Percentiles rank a stretch among this genome's conserved stretches.
These are phyloP conservation scores for Yarrowia sp. DNA, from an alignment of 805 yeast genomes.

Conservation along the genomic window DNA sequence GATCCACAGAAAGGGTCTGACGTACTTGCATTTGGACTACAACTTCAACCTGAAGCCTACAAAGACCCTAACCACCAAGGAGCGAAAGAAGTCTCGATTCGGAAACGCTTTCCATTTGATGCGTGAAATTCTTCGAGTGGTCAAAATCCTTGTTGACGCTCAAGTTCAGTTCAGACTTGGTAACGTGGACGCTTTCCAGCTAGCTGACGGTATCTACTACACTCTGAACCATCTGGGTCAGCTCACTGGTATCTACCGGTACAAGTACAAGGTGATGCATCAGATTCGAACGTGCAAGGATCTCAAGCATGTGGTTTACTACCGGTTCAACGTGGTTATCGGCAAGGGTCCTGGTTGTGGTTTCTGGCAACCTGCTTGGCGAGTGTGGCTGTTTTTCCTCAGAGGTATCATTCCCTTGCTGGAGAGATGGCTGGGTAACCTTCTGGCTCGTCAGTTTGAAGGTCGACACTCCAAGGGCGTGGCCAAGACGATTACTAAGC, in stretches of 20 bases:
- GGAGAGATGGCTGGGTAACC: conserved; percentile 93
- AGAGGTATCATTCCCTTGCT: conserved; percentile 88
- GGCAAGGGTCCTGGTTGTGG: conserved; percentile 99
- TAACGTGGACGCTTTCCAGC: conserved; percentile 84
- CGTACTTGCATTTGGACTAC: conserved; percentile 90
- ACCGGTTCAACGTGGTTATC: conserved; percentile 75
- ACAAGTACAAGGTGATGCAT: conserved; percentile 97
- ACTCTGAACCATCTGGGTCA: conserved; percentile 92
- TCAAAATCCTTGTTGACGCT: conserved; percentile 84
- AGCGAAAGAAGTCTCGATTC: conserved; percentile 90
- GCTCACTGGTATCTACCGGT: conserved; percentile 92
- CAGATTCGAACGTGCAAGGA: conserved; percentile 96
- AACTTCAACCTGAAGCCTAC: conserved; percentile 96
- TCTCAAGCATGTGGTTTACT: conserved; percentile 85
- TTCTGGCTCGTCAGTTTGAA: conserved; percentile 89
- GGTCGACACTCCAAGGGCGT: conserved; percentile 91
- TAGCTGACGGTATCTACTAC: conserved; percentile 93
- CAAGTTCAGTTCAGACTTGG: conserved; percentile 91
- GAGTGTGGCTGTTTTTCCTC: conserved; percentile 90
- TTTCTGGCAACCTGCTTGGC: conserved; percentile 99
- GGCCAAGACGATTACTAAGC: conserved; percentile 92
- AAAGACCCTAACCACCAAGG: conserved; percentile 92
- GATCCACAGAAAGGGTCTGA: conserved; percentile 86
- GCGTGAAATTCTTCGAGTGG: conserved; percentile 81
- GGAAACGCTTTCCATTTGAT: conserved; percentile 95